Conservation (phyloP, 345 rosid species). For the Punica granatum region DNA sequence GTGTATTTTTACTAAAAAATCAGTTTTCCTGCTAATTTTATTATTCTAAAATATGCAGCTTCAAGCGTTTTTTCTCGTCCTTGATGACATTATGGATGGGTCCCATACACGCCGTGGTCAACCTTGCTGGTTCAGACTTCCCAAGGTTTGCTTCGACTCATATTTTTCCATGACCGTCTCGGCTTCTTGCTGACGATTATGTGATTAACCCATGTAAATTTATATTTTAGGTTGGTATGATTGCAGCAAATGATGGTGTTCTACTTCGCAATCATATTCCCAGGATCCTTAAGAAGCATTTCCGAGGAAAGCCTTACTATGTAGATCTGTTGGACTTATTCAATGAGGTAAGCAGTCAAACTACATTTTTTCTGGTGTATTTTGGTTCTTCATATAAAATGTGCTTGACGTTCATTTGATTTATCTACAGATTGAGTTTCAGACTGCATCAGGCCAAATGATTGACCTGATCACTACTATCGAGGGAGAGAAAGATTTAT, state of each 20-base stretch:
- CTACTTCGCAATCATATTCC: constrained; percentile 40
- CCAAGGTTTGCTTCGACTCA: constrained; percentile 36
- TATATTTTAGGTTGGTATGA: constrained; percentile 59
- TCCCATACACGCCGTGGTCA: constrained; percentile 81
- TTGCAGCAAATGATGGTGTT: constrained; percentile 52
- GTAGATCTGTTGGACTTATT: constrained; percentile 48
- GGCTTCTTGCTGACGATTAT: not conserved
- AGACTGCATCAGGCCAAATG: constrained; percentile 73
- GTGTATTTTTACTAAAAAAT: not conserved
- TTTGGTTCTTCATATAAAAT: constrained; percentile 1
- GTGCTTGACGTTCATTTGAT: not conserved
- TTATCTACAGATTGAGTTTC: constrained; percentile 57
- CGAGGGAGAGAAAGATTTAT: constrained; percentile 62
- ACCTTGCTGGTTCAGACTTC: constrained; percentile 80
- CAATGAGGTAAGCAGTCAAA: constrained; percentile 33
- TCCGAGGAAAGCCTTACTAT: constrained; percentile 43
- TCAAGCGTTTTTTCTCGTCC: constrained; percentile 74
- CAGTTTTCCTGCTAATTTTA: not conserved
- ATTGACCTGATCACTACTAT: constrained; percentile 69
- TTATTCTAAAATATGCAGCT: constrained; percentile 35
- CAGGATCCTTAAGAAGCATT: constrained; percentile 45
- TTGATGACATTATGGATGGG: constrained; percentile 81
- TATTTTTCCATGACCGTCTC: not conserved
- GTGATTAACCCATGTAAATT: constrained; percentile 6
- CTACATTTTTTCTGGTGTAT: not conserved